phyloP scores from a whole-genome alignment of 805 yeast species.

The Kockiozyma suomiensis region DNA sequence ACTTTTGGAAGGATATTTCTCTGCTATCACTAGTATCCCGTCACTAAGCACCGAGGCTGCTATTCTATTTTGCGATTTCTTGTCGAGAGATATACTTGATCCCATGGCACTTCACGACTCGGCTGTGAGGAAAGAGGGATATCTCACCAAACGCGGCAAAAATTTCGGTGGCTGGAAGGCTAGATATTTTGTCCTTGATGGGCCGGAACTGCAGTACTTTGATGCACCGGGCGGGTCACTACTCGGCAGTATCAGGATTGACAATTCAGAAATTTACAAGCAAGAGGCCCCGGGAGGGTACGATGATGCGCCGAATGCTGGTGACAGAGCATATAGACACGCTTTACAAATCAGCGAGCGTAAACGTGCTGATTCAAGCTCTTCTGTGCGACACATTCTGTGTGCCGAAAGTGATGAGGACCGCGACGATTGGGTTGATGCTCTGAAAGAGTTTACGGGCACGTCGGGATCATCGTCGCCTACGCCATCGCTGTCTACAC shows the following conservation, averaged over 20 bases:
- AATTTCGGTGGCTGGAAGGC: conserved; percentile 72
- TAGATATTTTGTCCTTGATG: conserved; percentile 67
- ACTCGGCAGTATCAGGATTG: conserved; percentile 55
- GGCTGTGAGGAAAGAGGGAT: conserved; percentile 65
- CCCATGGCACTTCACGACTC: conserved; percentile 47
- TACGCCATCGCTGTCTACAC: conserved; percentile 10
- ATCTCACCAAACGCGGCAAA: conserved; percentile 62
- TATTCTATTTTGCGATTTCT: conserved; percentile 59
- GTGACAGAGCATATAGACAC: conserved; percentile 51
- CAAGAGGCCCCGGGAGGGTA: conserved; percentile 20
- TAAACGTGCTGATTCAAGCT: conserved; percentile 43
- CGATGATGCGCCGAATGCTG: conserved; percentile 7
- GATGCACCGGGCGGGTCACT: conserved; percentile 60
- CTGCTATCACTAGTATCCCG: conserved; percentile 58
- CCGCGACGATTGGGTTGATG: conserved; percentile 70
- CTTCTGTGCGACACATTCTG: conserved; percentile 53
- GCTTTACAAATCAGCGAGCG: conserved; percentile 56
- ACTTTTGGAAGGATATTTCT: conserved; percentile 61
- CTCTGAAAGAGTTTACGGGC: conserved; percentile 37
- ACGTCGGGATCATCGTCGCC: conserved; percentile 9
- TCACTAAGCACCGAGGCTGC: conserved; percentile 58
- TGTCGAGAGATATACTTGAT: conserved; percentile 68
- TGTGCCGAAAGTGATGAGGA: conserved; percentile 81
- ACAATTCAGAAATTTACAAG: conserved; percentile 51
- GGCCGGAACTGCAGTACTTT: conserved; percentile 57